These are phyloP conservation scores for Tricholoma terreum DNA, from an alignment of 768 basidiomycete genomes.

Conservation along the genomic window DNA sequence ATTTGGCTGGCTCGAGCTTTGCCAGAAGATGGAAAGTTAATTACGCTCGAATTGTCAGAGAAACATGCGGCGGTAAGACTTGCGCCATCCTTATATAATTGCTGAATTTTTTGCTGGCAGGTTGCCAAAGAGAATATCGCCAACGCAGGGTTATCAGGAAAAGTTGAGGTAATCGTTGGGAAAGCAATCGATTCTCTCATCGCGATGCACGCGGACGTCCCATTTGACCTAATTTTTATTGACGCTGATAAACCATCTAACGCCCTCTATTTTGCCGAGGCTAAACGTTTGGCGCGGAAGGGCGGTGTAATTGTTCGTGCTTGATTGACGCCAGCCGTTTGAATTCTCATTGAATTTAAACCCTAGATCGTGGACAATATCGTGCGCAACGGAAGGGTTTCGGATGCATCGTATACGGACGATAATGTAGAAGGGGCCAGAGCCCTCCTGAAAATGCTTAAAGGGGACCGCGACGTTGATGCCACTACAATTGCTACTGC, in stretches of 20 bases:
- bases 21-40: slow-evolving; percentile 47
- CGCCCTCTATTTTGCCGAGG: slow-evolving; percentile 53
- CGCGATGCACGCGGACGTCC: slow-evolving; percentile 42
- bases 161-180: slow-evolving; percentile 50
- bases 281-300: slow-evolving; percentile 54
- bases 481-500: slow-evolving; percentile 49
- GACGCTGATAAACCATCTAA: slow-evolving; percentile 67
- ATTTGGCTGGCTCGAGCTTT: slow-evolving; percentile 44
- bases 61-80: slow-evolving; percentile 44
- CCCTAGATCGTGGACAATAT: slow-evolving; percentile 61
- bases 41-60: slow-evolving; percentile 46
- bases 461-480: slow-evolving; percentile 49
- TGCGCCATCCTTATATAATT: neutral
- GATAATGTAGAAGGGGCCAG: slow-evolving; percentile 44
- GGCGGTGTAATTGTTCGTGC: slow-evolving; percentile 59
- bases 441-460: slow-evolving; percentile 39
- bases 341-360: neutral
- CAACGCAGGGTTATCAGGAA: slow-evolving; percentile 46
- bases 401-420: slow-evolving; percentile 36
- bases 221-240: slow-evolving; percentile 69
- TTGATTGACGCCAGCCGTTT: neutral
- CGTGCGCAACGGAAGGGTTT: slow-evolving; percentile 46
- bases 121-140: slow-evolving; percentile 58
- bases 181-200: slow-evolving; percentile 49
- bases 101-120: slow-evolving; percentile 28